Conservation (phyloP, 148 eudicot genomes). For the Diospyros lotus region DNA sequence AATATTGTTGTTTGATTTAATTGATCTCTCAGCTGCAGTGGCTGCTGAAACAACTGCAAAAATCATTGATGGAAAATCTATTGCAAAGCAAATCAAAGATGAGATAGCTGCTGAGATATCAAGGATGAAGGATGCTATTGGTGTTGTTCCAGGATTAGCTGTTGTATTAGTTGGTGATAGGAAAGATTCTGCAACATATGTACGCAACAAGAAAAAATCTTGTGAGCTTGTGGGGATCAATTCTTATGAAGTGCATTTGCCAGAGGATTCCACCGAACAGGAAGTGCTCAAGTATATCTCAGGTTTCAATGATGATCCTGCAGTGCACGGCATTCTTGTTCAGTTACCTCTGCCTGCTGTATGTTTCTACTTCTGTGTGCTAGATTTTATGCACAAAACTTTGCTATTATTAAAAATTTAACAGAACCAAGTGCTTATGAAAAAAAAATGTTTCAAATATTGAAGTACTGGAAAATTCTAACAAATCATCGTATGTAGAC, state of each 20-base stretch:
- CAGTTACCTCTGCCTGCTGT: conserved; percentile 91
- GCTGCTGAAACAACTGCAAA: conserved; percentile 49
- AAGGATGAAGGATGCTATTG: conserved; percentile 70
- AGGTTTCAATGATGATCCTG: conserved; percentile 71
- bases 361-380: conserved; percentile 24
- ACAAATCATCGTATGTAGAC: not conserved
- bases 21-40: conserved; percentile 43
- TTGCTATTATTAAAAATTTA: not conserved
- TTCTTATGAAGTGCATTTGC: conserved; percentile 74
- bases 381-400: not conserved
- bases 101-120: conserved; percentile 69
- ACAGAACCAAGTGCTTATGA: no score
- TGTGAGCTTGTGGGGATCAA: conserved; percentile 78
- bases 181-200: conserved; percentile 89
- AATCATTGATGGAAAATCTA: conserved; percentile 74
- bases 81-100: conserved; percentile 72
- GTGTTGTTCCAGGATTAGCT: conserved; percentile 87
- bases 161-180: conserved; percentile 91
- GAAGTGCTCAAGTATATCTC: conserved; percentile 69
- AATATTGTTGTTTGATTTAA: conserved; percentile 7
- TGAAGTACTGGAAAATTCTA: not conserved
- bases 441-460: no score
- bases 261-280: conserved; percentile 63
- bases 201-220: conserved; percentile 87
- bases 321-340: conserved; percentile 90